Evolutionary conservation across 805 yeast species (phyloP).

Genomic region (Cyberlindnera maclurae): DNA sequence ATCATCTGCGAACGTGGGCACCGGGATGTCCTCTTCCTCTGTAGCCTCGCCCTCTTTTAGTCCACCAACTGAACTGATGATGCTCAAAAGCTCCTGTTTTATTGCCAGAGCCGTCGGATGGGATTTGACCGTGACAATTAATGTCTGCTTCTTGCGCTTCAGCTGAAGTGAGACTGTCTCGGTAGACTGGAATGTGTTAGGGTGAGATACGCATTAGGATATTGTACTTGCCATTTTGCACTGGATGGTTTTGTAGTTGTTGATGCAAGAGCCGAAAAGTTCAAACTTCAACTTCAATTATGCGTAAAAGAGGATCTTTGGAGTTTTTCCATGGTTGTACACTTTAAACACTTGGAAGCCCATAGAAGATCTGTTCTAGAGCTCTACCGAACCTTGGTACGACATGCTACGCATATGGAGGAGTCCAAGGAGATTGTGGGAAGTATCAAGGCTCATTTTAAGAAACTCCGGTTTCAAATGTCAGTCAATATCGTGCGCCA

Average conservation of each 20-base stretch:
- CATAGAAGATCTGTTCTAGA: conserved; percentile 25
- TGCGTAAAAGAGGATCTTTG: not conserved
- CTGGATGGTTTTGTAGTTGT: not conserved
- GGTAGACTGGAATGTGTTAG: not conserved
- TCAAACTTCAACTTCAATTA: not conserved
- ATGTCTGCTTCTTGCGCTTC: conserved; percentile 30
- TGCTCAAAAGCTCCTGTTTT: conserved; percentile 27
- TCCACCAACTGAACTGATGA: conserved; percentile 45
- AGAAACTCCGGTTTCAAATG: conserved; percentile 14
- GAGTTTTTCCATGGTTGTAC: conserved; percentile 20
- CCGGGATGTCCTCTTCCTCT: conserved; percentile 26
- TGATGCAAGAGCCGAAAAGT: no score
- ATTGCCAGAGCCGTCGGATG: conserved; percentile 21
- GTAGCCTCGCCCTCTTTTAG: conserved; percentile 21
- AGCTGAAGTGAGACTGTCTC: conserved; percentile 15
- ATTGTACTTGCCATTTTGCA: not conserved
- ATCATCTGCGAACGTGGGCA: conserved; percentile 27
- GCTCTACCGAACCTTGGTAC: conserved; percentile 25
- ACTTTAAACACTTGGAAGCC: conserved; percentile 22
- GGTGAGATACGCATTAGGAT: no score
- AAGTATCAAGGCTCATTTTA: conserved; percentile 7
- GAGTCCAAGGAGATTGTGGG: not conserved
- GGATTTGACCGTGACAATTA: conserved; percentile 24
- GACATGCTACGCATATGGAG: conserved; percentile 18
- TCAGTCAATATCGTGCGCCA: conserved; percentile 10